Evolutionary conservation across 176 grass and related monocot species (phyloP).

Genomic region (Olyra latifolia): DNA sequence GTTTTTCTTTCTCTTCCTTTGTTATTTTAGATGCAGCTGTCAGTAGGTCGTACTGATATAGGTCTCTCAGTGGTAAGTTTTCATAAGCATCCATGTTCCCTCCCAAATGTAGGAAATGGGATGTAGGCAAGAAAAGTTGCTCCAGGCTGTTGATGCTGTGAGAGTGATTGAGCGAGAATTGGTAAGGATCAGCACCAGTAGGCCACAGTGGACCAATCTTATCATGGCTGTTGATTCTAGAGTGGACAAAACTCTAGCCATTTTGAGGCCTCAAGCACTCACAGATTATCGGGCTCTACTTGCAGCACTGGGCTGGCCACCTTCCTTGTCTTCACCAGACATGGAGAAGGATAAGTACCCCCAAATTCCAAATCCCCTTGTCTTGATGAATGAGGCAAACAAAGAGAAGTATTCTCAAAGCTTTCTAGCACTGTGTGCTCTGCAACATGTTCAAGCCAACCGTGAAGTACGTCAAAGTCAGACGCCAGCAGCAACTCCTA

Average conservation of each 20-base stretch:
- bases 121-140: constrained; percentile 67
- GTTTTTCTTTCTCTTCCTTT: not conserved
- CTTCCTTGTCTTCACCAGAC: constrained; percentile 65
- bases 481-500: constrained; percentile 15
- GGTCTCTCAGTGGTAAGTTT: not conserved
- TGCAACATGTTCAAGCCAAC: constrained; percentile 72
- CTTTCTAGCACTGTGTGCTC: constrained; percentile 75
- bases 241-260: constrained; percentile 75
- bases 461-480: constrained; percentile 50
- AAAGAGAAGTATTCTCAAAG: constrained; percentile 75
- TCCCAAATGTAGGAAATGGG: constrained; percentile 46
- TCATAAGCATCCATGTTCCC: not conserved
- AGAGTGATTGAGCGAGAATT: constrained; percentile 73
- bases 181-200: constrained; percentile 42
- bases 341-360: constrained; percentile 45
- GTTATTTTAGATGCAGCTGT: not conserved
- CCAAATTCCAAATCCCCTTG: constrained; percentile 71
- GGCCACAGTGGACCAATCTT: constrained; percentile 71
- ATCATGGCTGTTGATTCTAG: constrained; percentile 85
- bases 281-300: constrained; percentile 80
- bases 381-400: constrained; percentile 72
- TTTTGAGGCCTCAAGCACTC: constrained; percentile 83
- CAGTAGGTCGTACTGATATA: not conserved
- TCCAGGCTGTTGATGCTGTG: constrained; percentile 61
- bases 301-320: constrained; percentile 82